Conservation (phyloP, 2,329 filamentous ascomycete genomes). For the Arachnomyces sp. region DNA sequence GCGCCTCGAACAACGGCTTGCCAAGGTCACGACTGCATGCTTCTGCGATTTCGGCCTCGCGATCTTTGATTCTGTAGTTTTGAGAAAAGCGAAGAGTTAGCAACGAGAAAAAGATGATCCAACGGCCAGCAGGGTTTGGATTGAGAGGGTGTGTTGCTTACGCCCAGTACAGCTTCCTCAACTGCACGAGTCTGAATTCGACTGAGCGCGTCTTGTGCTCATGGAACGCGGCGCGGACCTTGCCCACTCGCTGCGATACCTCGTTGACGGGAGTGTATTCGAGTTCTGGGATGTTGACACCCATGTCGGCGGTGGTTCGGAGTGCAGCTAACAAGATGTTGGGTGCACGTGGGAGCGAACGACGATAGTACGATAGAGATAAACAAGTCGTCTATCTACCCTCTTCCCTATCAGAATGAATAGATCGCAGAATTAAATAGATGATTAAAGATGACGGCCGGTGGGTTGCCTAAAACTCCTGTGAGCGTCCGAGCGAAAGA, state of each 20-base stretch:
- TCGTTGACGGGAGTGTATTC: constrained; percentile 56
- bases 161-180: constrained; percentile 93
- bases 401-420: no score
- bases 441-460: no score
- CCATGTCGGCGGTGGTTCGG: constrained; percentile 18
- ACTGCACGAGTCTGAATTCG: constrained; percentile 72
- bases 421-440: no score
- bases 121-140: neutral
- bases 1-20: constrained; percentile 68
- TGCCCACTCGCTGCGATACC: constrained; percentile 55
- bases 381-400: no score
- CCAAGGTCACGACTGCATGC: constrained; percentile 69
- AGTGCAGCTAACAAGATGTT: neutral
- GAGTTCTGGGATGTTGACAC: constrained; percentile 38
- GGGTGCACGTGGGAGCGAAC: no score
- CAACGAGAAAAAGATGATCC: neutral
- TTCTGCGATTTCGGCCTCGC: constrained; percentile 61
- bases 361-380: no score
- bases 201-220: constrained; percentile 74
- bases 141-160: constrained; percentile 23
- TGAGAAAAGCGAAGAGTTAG: constrained; percentile 3
- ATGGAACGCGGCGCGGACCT: constrained; percentile 60
- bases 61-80: constrained; percentile 56
- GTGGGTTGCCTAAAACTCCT: neutral
- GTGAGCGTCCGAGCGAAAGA: no score